Evolutionary conservation across 2,329 filamentous ascomycete genomes (phyloP).

Genomic region (Saccharata proteae): DNA sequence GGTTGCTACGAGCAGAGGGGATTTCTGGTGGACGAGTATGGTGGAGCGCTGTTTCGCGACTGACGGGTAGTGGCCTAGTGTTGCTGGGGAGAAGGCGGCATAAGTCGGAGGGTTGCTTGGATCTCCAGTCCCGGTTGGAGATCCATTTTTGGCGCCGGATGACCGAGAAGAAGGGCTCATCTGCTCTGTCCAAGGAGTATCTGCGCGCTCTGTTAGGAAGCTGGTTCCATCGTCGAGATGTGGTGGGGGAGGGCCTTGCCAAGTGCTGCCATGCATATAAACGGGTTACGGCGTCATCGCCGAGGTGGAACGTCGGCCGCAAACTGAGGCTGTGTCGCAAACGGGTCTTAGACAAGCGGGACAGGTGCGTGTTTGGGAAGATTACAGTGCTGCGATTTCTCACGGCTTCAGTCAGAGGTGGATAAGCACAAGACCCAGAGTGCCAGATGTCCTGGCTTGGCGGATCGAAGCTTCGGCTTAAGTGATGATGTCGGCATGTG

Average conservation of each 20-base stretch:
- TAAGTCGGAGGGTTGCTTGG: constrained; percentile 55
- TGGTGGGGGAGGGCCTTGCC: constrained; percentile 17
- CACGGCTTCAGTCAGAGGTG: too few species aligned
- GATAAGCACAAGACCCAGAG: too few species aligned
- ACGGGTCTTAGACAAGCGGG: too few species aligned
- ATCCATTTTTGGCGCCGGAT: constrained; percentile 21
- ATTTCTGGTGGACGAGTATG: constrained; percentile 94
- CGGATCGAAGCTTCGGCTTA: too few species aligned
- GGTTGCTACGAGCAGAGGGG: constrained; percentile 80
- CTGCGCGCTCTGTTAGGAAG: constrained; percentile 12
- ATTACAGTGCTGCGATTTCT: too few species aligned
- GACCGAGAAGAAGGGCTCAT: constrained; percentile 27
- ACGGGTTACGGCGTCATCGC: constrained; percentile 9
- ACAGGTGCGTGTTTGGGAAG: too few species aligned
- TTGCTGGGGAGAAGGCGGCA: constrained; percentile 80
- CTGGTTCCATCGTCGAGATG: constrained; percentile 6
- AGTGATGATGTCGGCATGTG: too few species aligned
- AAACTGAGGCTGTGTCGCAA: too few species aligned
- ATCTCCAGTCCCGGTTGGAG: constrained; percentile 27
- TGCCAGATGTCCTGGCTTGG: too few species aligned
- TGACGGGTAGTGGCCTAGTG: constrained; percentile 55
- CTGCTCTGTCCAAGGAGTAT: constrained; percentile 29
- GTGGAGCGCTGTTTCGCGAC: constrained; percentile 71
- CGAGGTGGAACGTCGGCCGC: constrained; percentile 6
- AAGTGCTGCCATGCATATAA: constrained; percentile 30